Evolutionary conservation across 345 rosid genomes (phyloP).

Genomic region (Eucalyptus dawsonii): DNA sequence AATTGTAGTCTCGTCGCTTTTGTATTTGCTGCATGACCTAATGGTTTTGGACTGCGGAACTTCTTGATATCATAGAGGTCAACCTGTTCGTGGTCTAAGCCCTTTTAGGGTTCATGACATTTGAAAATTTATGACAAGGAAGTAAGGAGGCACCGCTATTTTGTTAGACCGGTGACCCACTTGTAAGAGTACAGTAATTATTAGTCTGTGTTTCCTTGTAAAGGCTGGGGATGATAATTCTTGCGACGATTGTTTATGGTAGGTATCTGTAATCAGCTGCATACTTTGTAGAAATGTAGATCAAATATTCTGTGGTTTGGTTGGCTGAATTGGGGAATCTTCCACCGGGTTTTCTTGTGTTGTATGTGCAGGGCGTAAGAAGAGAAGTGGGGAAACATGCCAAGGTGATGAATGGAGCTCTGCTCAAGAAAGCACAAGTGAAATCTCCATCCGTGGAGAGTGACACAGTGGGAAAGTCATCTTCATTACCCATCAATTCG

Average conservation of each 20-base stretch:
- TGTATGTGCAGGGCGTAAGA: constrained; percentile 57
- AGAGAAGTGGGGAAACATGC: constrained; percentile 96
- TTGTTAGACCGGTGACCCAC: neutral
- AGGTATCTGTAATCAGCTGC: neutral
- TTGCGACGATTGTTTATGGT: neutral
- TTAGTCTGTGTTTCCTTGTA: neutral
- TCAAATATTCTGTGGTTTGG: neutral
- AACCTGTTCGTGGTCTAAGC: neutral
- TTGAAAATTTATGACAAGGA: neutral
- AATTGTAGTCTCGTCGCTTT: neutral
- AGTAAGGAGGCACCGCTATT: neutral
- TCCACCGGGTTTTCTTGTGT: neutral
- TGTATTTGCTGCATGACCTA: neutral
- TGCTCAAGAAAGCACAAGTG: neutral
- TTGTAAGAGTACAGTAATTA: neutral
- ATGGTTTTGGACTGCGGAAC: neutral
- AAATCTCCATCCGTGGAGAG: neutral
- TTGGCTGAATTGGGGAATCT: neutral
- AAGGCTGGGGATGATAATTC: neutral
- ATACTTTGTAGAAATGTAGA: neutral
- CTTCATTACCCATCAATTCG: neutral
- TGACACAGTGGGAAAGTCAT: neutral
- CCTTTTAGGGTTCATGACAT: neutral
- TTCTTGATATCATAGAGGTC: neutral
- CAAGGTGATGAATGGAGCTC: constrained; percentile 36